These are phyloP conservation scores for Mycosphaerella arachidis DNA, from an alignment of 2,329 filamentous ascomycete genomes.

Conservation along the genomic window DNA sequence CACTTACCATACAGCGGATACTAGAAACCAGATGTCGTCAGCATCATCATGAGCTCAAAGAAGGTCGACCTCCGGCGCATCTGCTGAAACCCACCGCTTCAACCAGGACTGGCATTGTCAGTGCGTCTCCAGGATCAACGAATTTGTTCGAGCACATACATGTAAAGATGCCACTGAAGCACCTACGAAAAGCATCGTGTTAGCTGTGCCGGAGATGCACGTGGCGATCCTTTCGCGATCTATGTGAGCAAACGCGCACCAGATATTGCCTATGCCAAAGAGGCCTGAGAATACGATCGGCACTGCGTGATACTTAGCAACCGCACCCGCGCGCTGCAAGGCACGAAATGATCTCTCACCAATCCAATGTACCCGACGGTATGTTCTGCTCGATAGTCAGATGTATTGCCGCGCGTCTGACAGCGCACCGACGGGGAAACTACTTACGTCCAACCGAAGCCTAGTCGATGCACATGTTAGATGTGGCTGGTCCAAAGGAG, in stretches of 20 bases:
- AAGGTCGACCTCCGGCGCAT: neutral
- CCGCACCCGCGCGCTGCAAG: conserved; percentile 10
- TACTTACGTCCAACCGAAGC: conserved; percentile 22
- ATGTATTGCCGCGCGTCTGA: conserved; percentile 8
- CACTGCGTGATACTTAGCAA: conserved; percentile 33
- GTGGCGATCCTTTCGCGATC: neutral
- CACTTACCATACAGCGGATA: conserved; percentile 6
- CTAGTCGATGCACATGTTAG: conserved; percentile 7
- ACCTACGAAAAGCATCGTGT: conserved; percentile 3
- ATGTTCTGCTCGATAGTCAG: conserved; percentile 12
- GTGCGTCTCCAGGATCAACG: conserved; percentile 1
- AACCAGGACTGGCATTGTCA: conserved; percentile 16
- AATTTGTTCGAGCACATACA: neutral
- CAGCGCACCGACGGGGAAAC: conserved; percentile 4
- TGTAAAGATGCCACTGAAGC: conserved; percentile 14
- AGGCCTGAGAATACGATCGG: conserved; percentile 47
- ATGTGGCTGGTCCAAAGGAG: conserved; percentile 12
- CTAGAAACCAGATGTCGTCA: conserved; percentile 1
- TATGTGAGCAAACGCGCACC: neutral
- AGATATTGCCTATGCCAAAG: conserved; percentile 49
- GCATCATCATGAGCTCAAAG: conserved; percentile 3
- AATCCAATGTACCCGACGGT: conserved; percentile 19
- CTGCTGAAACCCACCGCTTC: conserved; percentile 9
- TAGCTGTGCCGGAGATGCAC: neutral
- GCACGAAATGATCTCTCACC: conserved; percentile 16